phyloP scores from a whole-genome alignment of 2,329 filamentous ascomycete genomes.

The Fusarium foetens region DNA sequence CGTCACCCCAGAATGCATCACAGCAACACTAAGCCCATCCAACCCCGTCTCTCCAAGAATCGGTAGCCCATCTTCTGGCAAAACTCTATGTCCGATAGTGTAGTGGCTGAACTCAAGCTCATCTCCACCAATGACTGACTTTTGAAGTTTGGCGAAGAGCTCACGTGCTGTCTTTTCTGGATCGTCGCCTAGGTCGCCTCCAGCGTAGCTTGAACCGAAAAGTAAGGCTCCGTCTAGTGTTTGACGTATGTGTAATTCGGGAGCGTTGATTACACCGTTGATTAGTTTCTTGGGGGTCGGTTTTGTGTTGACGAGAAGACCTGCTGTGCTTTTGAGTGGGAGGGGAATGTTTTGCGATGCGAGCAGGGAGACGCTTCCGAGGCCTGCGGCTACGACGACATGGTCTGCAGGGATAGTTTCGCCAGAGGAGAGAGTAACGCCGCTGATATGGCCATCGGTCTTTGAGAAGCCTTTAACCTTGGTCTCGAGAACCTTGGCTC shows the following conservation, averaged over 20 bases:
- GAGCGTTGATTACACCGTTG: constrained; percentile 1
- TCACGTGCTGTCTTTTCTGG: constrained; percentile 17
- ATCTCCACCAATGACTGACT: not conserved
- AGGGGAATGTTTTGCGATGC: constrained; percentile 1
- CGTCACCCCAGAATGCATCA: constrained; percentile 27
- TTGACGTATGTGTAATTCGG: constrained; percentile 17
- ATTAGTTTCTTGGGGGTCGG: not conserved
- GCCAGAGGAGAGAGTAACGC: constrained; percentile 5
- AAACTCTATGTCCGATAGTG: constrained; percentile 6
- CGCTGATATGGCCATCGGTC: not conserved
- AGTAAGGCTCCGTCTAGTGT: not conserved
- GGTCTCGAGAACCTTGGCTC: not conserved
- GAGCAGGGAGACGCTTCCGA: constrained; percentile 20
- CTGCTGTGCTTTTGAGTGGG: not conserved
- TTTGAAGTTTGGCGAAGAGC: constrained; percentile 1
- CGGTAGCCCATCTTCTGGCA: constrained; percentile 11
- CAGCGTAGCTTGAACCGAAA: constrained; percentile 3
- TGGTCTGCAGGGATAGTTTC: not conserved
- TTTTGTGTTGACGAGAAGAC: constrained; percentile 19
- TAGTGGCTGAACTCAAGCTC: constrained; percentile 17
- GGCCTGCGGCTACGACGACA: constrained; percentile 14
- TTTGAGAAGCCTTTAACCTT: not conserved
- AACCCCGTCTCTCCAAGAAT: constrained; percentile 18
- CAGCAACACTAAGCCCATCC: constrained; percentile 7
- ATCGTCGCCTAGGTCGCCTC: constrained; percentile 7